Percentiles rank a stretch among this genome's conserved stretches.
These are phyloP conservation scores for Paspalum notatum DNA, from an alignment of 176 grass and related monocot species.

Conservation along the genomic window DNA sequence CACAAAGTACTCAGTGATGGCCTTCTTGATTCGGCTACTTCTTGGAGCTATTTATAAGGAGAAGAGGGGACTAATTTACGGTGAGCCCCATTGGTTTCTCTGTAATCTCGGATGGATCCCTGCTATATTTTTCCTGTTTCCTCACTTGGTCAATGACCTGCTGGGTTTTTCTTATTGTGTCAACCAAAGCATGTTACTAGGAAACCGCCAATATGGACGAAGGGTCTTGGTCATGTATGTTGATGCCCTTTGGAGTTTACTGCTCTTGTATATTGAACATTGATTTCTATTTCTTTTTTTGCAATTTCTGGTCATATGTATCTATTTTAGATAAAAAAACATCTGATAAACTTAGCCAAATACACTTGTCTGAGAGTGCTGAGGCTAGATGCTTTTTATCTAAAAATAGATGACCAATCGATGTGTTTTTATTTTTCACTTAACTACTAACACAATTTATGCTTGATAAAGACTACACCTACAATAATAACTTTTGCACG, in stretches of 20 bases:
- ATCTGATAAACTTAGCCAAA: no score
- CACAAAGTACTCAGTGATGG: conserved; percentile 27
- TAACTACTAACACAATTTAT: no score
- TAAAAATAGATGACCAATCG: not conserved
- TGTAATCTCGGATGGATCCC: not conserved
- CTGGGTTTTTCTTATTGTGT: conserved; percentile 29
- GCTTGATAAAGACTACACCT: no score
- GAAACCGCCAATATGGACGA: conserved; percentile 40
- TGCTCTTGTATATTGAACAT: not conserved
- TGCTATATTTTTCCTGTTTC: not conserved
- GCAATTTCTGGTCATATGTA: no score
- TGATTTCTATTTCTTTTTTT: not conserved
- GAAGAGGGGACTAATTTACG: not conserved
- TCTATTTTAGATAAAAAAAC: no score
- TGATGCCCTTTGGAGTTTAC: not conserved
- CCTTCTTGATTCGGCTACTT: conserved; percentile 35
- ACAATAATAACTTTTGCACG: no score
- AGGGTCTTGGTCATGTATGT: not conserved
- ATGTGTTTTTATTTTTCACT: not conserved
- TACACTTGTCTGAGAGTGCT: no score
- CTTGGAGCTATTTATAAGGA: conserved; percentile 44
- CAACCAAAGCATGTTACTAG: conserved; percentile 25
- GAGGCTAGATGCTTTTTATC: no score
- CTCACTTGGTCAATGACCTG: conserved; percentile 26
- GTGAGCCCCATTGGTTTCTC: not conserved